Base-by-base conservation (phyloP, 495 filamentous ascomycete genomes). In the Coniosporium apollinis region DNA sequence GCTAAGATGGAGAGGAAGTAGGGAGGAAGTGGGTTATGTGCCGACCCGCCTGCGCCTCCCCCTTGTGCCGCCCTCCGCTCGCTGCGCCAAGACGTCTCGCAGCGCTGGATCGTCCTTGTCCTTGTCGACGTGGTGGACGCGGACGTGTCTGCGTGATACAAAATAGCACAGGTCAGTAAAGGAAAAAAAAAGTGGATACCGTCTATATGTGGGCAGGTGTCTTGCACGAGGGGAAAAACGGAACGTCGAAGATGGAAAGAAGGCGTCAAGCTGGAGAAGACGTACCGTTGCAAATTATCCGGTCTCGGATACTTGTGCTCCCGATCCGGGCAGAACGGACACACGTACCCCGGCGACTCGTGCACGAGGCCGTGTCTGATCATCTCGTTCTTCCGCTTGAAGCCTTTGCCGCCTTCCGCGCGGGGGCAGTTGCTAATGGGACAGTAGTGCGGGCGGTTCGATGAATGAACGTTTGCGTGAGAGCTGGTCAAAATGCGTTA, bases 311-410 rank as follows among this genome's bases (percentile, higher is more conserved):
- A 97, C 53, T 82, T 87, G 54, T 96, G 91, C 58, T 96, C 87
- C 43, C 83, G 67, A 55, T 96, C 86, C 2, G 83, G 79, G 54
- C 89, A 97, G 52, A 94, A 96, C 1, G 89, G 89, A 56, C 91
- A 97, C 22, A 94, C 76, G 54, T 97, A 97, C 42, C 91, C 89
- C 8, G 89, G 89, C 5, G 84, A 93, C 38, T 84, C 76, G 48
- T 97, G 89, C 2, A 97, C 89, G 1, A 97, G 66, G 3, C 87
- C 86, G 60, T 97, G 89, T 14, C 89, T 70, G 41, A 96, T 94
- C 91, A 97, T 96, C 59, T 97, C 91, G 46, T 97, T 97, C 57
- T 97, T 96, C 26, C 91, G 73, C 55, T 97, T 97, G 65, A 97
- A 97, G 0, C 91, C 89, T 55, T 82, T 92, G 11, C 89, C 89